Conservation (phyloP, 306 rosid species). For the Fragaria nilgerrensis region DNA sequence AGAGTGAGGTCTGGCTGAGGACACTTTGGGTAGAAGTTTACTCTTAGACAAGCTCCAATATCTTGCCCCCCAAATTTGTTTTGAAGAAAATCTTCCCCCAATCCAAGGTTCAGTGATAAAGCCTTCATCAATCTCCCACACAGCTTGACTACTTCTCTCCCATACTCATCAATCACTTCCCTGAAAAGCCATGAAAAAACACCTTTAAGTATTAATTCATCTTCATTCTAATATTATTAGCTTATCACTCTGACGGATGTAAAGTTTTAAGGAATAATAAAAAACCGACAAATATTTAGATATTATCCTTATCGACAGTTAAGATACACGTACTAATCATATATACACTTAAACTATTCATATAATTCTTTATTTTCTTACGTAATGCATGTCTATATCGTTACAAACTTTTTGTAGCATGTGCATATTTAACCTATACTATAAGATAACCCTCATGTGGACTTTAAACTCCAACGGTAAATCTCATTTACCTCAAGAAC, state of each 20-base stretch:
- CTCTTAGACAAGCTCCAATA: conserved; percentile 81
- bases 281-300: not conserved
- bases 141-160: conserved; percentile 67
- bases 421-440: not conserved
- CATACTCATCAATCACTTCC: conserved; percentile 78
- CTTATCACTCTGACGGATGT: not conserved
- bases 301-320: not conserved
- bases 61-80: conserved; percentile 70
- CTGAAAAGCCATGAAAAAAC: conserved; percentile 31
- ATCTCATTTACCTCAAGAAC: not conserved
- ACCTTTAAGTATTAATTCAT: not conserved
- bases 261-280: not conserved
- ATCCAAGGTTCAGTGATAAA: conserved; percentile 59
- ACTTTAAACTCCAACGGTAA: not conserved
- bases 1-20: conserved; percentile 75
- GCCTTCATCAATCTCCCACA: conserved; percentile 63
- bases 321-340: not conserved
- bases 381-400: not conserved
- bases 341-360: not conserved
- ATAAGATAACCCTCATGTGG: not conserved
- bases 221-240: not conserved
- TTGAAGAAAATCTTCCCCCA: conserved; percentile 47
- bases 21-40: conserved; percentile 75
- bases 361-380: not conserved
- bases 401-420: not conserved